These are phyloP conservation scores for Aureobasidium mangrovei DNA, from an alignment of 2,329 filamentous ascomycete genomes.

Conservation along the genomic window DNA sequence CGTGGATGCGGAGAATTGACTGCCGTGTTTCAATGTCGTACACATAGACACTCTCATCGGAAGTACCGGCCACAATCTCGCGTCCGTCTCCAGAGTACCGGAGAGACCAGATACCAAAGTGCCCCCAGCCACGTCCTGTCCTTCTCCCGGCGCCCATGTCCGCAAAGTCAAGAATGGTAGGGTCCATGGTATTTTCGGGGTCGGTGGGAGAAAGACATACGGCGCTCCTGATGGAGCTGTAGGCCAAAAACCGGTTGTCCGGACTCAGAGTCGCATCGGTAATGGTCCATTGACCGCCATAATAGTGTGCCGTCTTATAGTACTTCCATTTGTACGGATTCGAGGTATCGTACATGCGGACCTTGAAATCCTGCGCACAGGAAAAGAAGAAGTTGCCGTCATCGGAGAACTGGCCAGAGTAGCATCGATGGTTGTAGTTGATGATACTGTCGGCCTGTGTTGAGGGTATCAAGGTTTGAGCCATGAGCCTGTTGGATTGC, in stretches of 20 bases:
- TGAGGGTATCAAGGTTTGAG: constrained; percentile 65
- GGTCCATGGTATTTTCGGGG: constrained; percentile 69
- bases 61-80: constrained; percentile 84
- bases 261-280: constrained; percentile 87
- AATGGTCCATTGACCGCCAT: constrained; percentile 87
- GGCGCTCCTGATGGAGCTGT: constrained; percentile 75
- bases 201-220: constrained; percentile 85
- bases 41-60: constrained; percentile 68
- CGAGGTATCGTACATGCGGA: constrained; percentile 95
- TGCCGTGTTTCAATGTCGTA: constrained; percentile 81
- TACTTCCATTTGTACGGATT: constrained; percentile 94
- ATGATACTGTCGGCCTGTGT: constrained; percentile 77
- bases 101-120: constrained; percentile 66
- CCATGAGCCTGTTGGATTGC: constrained; percentile 56
- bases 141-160: constrained; percentile 35
- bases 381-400: constrained; percentile 97
- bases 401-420: constrained; percentile 92
- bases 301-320: constrained; percentile 91
- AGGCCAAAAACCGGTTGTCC: constrained; percentile 85
- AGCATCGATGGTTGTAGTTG: constrained; percentile 76
- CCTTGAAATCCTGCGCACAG: constrained; percentile 83
- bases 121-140: constrained; percentile 24
- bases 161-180: constrained; percentile 67
- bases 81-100: constrained; percentile 87
- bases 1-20: constrained; percentile 64